These are phyloP conservation scores for Pestalotiopsis sp. DNA, from an alignment of 2,329 filamentous ascomycete species.

Conservation along the genomic window DNA sequence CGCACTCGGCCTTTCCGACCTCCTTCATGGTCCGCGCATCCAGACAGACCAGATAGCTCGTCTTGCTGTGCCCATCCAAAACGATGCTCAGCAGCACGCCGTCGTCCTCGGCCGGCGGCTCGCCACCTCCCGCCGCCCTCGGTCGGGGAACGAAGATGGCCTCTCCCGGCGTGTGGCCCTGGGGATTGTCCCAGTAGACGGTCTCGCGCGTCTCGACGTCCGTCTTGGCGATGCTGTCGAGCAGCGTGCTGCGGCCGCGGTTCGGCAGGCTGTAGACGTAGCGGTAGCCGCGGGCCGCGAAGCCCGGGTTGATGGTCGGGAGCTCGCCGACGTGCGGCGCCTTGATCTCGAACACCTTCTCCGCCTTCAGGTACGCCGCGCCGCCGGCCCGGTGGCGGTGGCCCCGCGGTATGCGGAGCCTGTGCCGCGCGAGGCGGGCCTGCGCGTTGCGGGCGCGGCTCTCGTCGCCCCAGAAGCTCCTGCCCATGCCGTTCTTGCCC, in stretches of 20 bases:
- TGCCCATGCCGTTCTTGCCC: constrained; percentile 49
- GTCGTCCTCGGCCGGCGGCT: constrained; percentile 57
- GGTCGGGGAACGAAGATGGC: constrained; percentile 66
- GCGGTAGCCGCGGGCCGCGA: constrained; percentile 53
- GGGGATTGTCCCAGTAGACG: constrained; percentile 57
- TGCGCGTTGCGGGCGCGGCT: constrained; percentile 38
- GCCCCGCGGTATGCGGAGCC: constrained; percentile 37
- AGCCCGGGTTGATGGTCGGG: constrained; percentile 65
- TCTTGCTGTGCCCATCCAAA: constrained; percentile 45
- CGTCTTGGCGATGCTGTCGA: constrained; percentile 68
- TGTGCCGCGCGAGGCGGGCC: constrained; percentile 45
- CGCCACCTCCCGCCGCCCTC: constrained; percentile 31
- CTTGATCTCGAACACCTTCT: constrained; percentile 48
- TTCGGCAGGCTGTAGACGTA: constrained; percentile 63
- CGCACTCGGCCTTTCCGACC: constrained; percentile 47
- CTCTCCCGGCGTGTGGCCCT: constrained; percentile 69
- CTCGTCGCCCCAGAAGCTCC: constrained; percentile 44
- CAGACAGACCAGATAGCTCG: constrained; percentile 51
- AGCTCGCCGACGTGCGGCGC: constrained; percentile 63
- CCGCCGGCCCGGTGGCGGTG: not conserved
- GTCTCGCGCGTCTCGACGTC: constrained; percentile 57
- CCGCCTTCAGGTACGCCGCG: constrained; percentile 17
- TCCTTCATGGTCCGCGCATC: constrained; percentile 48
- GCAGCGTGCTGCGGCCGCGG: constrained; percentile 59
- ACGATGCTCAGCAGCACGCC: constrained; percentile 61